phyloP scores from a whole-genome alignment of 352 stramenopile genomes.

The Phytopythium vexans region DNA sequence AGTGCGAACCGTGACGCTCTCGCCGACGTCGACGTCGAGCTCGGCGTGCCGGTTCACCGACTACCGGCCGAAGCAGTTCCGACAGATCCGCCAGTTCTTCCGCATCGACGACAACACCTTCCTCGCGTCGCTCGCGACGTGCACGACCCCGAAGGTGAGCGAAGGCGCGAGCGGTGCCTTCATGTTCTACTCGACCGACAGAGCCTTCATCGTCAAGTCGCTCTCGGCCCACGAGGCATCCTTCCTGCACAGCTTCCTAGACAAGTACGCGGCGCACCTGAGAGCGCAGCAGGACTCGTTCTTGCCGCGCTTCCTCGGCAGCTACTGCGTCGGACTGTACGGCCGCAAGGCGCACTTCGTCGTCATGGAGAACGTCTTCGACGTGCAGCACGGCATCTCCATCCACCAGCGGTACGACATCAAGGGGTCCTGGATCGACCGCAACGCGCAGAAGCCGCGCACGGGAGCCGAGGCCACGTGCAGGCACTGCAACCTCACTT shows the following conservation, averaged over 20 bases:
- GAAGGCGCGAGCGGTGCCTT: slow-evolving; percentile 80
- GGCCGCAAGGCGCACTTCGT: slow-evolving; percentile 73
- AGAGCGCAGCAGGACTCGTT: slow-evolving; percentile 49
- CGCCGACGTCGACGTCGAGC: slow-evolving; percentile 28
- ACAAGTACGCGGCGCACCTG: slow-evolving; percentile 63
- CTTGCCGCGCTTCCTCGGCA: slow-evolving; percentile 79
- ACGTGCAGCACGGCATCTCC: slow-evolving; percentile 64
- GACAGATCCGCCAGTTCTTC: slow-evolving; percentile 45
- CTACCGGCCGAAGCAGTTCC: slow-evolving; percentile 50
- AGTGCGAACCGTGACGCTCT: slow-evolving; percentile 43
- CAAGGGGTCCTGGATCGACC: slow-evolving; percentile 85
- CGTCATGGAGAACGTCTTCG: slow-evolving; percentile 90
- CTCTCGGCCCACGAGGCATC: slow-evolving; percentile 49
- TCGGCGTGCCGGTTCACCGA: slow-evolving; percentile 66
- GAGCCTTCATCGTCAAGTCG: slow-evolving; percentile 82
- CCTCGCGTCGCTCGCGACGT: slow-evolving; percentile 50
- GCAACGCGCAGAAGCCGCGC: slow-evolving; percentile 61
- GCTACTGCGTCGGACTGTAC: slow-evolving; percentile 80
- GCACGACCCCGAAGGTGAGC: slow-evolving; percentile 70
- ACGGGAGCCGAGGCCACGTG: slow-evolving; percentile 60
- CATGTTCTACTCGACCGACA: slow-evolving; percentile 79
- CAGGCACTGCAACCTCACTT: slow-evolving; percentile 68
- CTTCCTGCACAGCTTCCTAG: slow-evolving; percentile 69
- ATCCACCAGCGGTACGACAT: slow-evolving; percentile 88
- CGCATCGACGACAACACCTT: slow-evolving; percentile 55